Conservation (phyloP, 2,329 filamentous ascomycete species). For the Pseudocercospora fuligena region DNA sequence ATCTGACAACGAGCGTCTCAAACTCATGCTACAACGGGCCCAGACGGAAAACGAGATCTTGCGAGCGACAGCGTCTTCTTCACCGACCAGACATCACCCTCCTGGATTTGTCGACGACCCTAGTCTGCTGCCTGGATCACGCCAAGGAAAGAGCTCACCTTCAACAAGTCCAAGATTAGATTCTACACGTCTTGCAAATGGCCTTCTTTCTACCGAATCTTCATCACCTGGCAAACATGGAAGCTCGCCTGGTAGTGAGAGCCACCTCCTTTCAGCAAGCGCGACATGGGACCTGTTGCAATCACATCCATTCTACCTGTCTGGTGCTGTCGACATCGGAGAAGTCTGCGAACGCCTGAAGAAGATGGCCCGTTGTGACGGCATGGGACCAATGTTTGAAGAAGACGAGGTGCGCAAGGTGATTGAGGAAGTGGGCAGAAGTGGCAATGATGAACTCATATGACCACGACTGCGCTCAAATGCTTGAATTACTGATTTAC, state of each 20-base stretch:
- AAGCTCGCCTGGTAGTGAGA: slow-evolving; percentile 48
- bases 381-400: slow-evolving; percentile 82
- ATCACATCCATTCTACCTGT: slow-evolving; percentile 74
- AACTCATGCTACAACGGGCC: slow-evolving; percentile 79
- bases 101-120: slow-evolving; percentile 43
- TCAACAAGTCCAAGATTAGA: slow-evolving; percentile 14
- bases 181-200: slow-evolving; percentile 26
- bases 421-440: slow-evolving; percentile 77
- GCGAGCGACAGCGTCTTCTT: slow-evolving; percentile 70
- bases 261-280: slow-evolving; percentile 68
- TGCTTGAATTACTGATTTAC: not conserved
- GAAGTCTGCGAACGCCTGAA: slow-evolving; percentile 81
- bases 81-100: slow-evolving; percentile 51
- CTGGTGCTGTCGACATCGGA: slow-evolving; percentile 78
- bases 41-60: slow-evolving; percentile 93
- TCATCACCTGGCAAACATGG: slow-evolving; percentile 21
- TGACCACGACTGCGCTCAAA: slow-evolving; percentile 10
- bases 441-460: slow-evolving; percentile 74
- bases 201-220: slow-evolving; percentile 28
- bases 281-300: slow-evolving; percentile 92
- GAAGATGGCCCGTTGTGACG: slow-evolving; percentile 77
- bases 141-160: slow-evolving; percentile 23
- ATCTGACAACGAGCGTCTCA: slow-evolving; percentile 84
- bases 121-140: slow-evolving; percentile 30
- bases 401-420: slow-evolving; percentile 74